phyloP scores from a whole-genome alignment of 495 filamentous ascomycete species.

The Hypoxylon rickii region DNA sequence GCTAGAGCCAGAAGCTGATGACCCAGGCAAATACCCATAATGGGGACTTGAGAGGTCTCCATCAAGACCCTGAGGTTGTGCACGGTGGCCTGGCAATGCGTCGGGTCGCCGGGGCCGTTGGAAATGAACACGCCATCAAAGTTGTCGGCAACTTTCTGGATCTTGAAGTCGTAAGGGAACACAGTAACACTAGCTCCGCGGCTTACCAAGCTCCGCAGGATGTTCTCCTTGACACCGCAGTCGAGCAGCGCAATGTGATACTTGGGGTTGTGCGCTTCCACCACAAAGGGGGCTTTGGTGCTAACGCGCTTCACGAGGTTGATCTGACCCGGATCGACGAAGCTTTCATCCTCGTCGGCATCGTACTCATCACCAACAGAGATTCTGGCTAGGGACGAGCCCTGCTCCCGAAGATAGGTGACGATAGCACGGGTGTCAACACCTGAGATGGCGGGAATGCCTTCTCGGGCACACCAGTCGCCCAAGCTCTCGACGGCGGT shows the following conservation, averaged over 20 bases:
- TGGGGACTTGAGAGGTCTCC: conserved; percentile 84
- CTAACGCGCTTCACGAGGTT: conserved; percentile 93
- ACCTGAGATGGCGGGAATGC: conserved; percentile 93
- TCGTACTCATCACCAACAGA: conserved; percentile 98
- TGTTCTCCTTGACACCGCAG: conserved; percentile 99
- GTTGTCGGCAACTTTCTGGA: conserved; percentile 96
- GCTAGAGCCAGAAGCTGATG: conserved; percentile 88
- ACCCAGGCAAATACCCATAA: conserved; percentile 96
- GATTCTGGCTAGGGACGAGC: conserved; percentile 92
- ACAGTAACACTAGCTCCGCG: conserved; percentile 87
- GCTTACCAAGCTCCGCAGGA: conserved; percentile 86
- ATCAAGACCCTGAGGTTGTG: conserved; percentile 87
- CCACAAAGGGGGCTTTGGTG: conserved; percentile 97
- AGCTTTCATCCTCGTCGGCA: conserved; percentile 96
- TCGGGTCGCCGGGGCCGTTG: conserved; percentile 97
- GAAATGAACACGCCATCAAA: conserved; percentile 98
- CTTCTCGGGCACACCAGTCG: conserved; percentile 94
- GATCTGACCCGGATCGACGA: conserved; percentile 91
- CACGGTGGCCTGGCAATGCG: conserved; percentile 90
- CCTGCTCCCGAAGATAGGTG: conserved; percentile 91
- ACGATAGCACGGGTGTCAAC: conserved; percentile 97
- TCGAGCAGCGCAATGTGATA: conserved; percentile 94
- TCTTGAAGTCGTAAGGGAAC: conserved; percentile 94
- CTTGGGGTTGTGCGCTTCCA: conserved; percentile 75
- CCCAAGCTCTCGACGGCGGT: conserved; percentile 92